phyloP scores from a whole-genome alignment of 1,139 yeast species.

The Magnusiomyces suaveolens region DNA sequence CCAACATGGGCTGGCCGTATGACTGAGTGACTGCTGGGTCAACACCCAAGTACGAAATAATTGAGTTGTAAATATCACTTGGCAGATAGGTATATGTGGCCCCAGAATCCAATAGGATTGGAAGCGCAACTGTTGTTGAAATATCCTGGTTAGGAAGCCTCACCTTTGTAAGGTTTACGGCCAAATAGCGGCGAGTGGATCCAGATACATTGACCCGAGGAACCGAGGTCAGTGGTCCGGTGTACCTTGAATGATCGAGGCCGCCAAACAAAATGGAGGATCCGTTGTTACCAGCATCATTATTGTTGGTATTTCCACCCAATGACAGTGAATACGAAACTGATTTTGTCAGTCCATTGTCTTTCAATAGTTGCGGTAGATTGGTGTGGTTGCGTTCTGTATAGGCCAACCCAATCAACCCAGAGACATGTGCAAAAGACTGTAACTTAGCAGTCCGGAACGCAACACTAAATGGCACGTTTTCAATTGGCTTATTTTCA shows the following conservation, averaged over 20 bases:
- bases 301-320: not conserved
- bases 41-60: conserved; percentile 7
- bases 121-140: not conserved
- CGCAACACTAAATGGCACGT: not conserved
- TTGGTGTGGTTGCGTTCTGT: not conserved
- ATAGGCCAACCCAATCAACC: conserved; percentile 1
- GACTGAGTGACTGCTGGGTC: not conserved
- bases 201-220: conserved; percentile 18
- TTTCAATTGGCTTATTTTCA: too few relatives aligned
- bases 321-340: not conserved
- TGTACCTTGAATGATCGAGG: conserved; percentile 43
- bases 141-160: not conserved
- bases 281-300: conserved; percentile 25
- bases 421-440: not conserved
- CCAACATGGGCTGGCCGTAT: conserved; percentile 2
- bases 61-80: conserved; percentile 2
- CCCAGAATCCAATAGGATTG: conserved; percentile 9
- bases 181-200: conserved; percentile 2
- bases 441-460: not conserved
- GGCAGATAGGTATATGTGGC: conserved; percentile 13
- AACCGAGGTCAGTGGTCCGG: conserved; percentile 36
- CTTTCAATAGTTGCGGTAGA: not conserved
- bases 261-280: conserved; percentile 53
- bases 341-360: not conserved
- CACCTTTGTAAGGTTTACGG: conserved; percentile 5